These are phyloP conservation scores for Mortierella sp. DNA, from an alignment of 371 early-diverging fungal genomes.

Conservation along the genomic window DNA sequence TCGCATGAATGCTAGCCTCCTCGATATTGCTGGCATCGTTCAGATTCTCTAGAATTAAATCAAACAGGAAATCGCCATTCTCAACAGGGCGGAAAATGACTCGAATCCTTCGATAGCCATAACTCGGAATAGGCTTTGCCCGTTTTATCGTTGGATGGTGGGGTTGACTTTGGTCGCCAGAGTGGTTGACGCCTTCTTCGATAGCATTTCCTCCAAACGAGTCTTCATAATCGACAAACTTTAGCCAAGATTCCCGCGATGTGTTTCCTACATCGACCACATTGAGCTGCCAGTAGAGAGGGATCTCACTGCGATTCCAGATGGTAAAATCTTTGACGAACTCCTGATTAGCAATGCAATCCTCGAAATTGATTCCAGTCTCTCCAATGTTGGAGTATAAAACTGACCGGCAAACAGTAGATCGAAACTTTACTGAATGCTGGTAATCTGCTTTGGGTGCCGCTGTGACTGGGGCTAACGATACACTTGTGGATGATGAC, in stretches of 20 bases:
- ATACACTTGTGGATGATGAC: neutral
- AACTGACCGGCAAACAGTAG: slow-evolving; percentile 88
- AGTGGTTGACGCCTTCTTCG: slow-evolving; percentile 40
- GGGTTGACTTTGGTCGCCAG: slow-evolving; percentile 27
- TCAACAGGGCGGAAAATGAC: slow-evolving; percentile 89
- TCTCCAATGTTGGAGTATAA: slow-evolving; percentile 92
- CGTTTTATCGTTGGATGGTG: slow-evolving; percentile 27
- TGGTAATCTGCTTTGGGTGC: slow-evolving; percentile 70
- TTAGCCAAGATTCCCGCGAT: slow-evolving; percentile 70
- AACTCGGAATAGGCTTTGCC: slow-evolving; percentile 74
- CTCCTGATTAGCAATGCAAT: slow-evolving; percentile 89
- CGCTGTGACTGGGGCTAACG: slow-evolving; percentile 12
- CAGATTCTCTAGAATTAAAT: slow-evolving; percentile 90
- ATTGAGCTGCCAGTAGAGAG: slow-evolving; percentile 89
- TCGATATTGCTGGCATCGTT: slow-evolving; percentile 90
- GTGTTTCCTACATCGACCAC: slow-evolving; percentile 73
- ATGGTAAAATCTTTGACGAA: slow-evolving; percentile 93
- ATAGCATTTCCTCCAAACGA: slow-evolving; percentile 46
- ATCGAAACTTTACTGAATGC: slow-evolving; percentile 82
- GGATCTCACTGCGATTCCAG: slow-evolving; percentile 92
- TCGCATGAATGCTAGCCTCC: slow-evolving; percentile 85
- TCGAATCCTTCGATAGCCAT: slow-evolving; percentile 79
- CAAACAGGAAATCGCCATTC: slow-evolving; percentile 91
- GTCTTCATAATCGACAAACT: slow-evolving; percentile 80
- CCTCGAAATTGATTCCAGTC: slow-evolving; percentile 92